Percentiles rank a stretch among this genome's conserved stretches.
phyloP scores from a whole-genome alignment of 306 rosid species.

The Quercus glauca region DNA sequence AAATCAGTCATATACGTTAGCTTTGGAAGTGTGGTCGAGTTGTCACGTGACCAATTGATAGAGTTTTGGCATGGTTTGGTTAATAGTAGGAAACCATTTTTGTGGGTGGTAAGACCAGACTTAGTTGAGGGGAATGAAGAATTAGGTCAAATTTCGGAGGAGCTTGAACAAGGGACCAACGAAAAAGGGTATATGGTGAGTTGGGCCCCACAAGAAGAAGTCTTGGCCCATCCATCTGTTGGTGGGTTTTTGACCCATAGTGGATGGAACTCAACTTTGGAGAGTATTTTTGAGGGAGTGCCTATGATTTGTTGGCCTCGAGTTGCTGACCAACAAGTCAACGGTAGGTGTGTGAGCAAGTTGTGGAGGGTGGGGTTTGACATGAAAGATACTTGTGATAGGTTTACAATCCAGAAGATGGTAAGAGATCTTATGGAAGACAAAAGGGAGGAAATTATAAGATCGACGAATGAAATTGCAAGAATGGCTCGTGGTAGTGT shows the following conservation, averaged over 20 bases:
- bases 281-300: slow-evolving; percentile 17
- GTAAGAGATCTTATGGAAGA: slow-evolving; percentile 23
- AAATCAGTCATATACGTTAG: slow-evolving; percentile 22
- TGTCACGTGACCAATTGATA: not conserved
- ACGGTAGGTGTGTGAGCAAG: slow-evolving; percentile 33
- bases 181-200: slow-evolving; percentile 31
- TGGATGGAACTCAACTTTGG: too few relatives aligned
- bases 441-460: slow-evolving; percentile 6
- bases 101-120: not conserved
- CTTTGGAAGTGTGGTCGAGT: slow-evolving; percentile 4
- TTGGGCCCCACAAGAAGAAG: slow-evolving; percentile 41
- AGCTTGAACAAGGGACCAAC: slow-evolving; percentile 20
- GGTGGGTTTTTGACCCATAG: slow-evolving; percentile 29
- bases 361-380: slow-evolving; percentile 30
- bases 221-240: slow-evolving; percentile 27
- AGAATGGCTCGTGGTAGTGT: slow-evolving; percentile 5
- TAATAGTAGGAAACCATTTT: not conserved
- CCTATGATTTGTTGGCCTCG: slow-evolving; percentile 41
- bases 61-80: slow-evolving; percentile 28
- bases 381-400: slow-evolving; percentile 12
- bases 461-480: slow-evolving; percentile 10
- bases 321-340: slow-evolving; percentile 17
- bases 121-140: not conserved
- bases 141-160: not conserved
- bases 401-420: slow-evolving; percentile 19